Percentiles rank a stretch among this genome's conserved stretches.
phyloP scores from a whole-genome alignment of 2,329 filamentous ascomycete species.

The Biscogniauxia sp. region DNA sequence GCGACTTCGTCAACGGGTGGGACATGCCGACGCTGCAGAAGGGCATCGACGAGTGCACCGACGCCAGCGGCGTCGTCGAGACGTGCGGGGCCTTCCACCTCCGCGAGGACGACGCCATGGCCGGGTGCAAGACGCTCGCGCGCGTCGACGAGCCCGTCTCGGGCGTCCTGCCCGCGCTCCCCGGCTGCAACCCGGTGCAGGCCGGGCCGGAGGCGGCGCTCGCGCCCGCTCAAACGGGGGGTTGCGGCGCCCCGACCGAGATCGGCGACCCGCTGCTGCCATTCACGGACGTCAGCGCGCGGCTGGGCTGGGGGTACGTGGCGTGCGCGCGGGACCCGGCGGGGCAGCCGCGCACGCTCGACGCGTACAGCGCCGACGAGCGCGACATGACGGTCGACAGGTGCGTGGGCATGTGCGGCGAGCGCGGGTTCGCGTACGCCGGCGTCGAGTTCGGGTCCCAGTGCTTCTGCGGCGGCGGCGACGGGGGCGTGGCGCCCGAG shows the following conservation, averaged over 20 bases:
- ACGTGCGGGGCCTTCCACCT: slow-evolving; percentile 41
- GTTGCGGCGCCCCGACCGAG: slow-evolving; percentile 35
- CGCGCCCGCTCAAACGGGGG: slow-evolving; percentile 8
- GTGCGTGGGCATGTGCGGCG: slow-evolving; percentile 22
- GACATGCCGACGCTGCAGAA: slow-evolving; percentile 46
- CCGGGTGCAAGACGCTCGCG: slow-evolving; percentile 45
- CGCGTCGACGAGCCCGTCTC: slow-evolving; percentile 42
- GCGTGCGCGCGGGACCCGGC: slow-evolving; percentile 45
- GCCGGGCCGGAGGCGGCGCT: slow-evolving; percentile 29
- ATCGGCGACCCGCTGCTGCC: slow-evolving; percentile 39
- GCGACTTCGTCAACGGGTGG: slow-evolving; percentile 62
- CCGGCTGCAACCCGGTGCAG: slow-evolving; percentile 53
- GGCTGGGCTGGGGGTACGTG: slow-evolving; percentile 48
- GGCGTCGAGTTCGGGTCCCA: slow-evolving; percentile 26
- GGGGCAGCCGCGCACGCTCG: slow-evolving; percentile 28
- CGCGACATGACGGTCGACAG: slow-evolving; percentile 27
- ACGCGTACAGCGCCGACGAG: slow-evolving; percentile 15
- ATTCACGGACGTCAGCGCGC: slow-evolving; percentile 44
- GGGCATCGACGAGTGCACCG: slow-evolving; percentile 49
- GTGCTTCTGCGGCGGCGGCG: slow-evolving; percentile 32
- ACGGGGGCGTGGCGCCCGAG: slow-evolving; percentile 23
- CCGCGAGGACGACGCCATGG: slow-evolving; percentile 38
- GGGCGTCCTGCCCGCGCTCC: slow-evolving; percentile 44
- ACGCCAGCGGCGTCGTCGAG: slow-evolving; percentile 40
- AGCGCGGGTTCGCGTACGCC: slow-evolving; percentile 18